Evolutionary conservation across 495 filamentous ascomycete genomes (phyloP).

Genomic region (Aspergillus asperescens): DNA sequence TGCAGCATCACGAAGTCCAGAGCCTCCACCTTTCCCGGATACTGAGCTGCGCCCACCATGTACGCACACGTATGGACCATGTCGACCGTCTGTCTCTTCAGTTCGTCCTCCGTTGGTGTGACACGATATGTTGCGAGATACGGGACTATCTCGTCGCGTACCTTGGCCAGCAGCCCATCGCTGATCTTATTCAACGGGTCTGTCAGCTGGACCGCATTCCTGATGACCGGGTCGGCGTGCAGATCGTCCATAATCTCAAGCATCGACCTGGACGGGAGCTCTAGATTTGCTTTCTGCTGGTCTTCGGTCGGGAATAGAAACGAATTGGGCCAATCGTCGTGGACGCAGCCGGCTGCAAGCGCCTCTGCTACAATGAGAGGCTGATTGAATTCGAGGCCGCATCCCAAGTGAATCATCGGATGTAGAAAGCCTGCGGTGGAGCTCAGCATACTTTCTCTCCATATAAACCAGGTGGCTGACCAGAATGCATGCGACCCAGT

Average conservation of each 20-base stretch:
- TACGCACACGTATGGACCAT: constrained; percentile 65
- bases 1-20: constrained; percentile 84
- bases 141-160: constrained; percentile 55
- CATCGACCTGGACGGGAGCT: constrained; percentile 41
- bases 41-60: constrained; percentile 56
- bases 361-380: constrained; percentile 80
- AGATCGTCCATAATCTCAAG: constrained; percentile 56
- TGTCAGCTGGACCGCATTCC: constrained; percentile 36
- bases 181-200: constrained; percentile 57
- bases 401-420: constrained; percentile 79
- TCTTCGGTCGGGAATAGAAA: constrained; percentile 53
- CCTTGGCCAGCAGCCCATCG: constrained; percentile 60
- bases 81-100: constrained; percentile 66
- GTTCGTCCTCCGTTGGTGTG: constrained; percentile 51
- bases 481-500: constrained; percentile 51
- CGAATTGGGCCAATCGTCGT: constrained; percentile 40
- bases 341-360: constrained; percentile 66
- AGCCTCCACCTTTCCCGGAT: constrained; percentile 57
- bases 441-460: not conserved
- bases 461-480: constrained; percentile 32
- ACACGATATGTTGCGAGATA: constrained; percentile 51
- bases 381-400: constrained; percentile 73
- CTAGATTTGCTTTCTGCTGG: constrained; percentile 31
- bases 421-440: constrained; percentile 44
- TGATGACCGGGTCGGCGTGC: constrained; percentile 1